Percentiles rank a stretch among this genome's conserved stretches.
Evolutionary conservation across 768 basidiomycete genomes (phyloP).

Genomic region (Dendrothele bispora): DNA sequence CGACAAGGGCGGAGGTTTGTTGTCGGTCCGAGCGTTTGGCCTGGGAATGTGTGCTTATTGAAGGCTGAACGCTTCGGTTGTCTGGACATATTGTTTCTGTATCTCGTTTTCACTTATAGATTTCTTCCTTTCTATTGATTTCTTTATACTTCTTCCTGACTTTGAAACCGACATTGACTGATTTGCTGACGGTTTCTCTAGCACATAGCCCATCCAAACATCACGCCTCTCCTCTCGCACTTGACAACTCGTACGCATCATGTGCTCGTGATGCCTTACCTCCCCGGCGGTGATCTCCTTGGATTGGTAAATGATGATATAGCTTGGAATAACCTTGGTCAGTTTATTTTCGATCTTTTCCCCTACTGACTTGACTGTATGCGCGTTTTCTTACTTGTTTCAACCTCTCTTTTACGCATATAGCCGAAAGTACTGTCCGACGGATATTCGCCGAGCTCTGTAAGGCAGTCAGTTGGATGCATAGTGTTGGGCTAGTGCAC

Average conservation of each 20-base stretch:
- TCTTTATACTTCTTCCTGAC: neutral
- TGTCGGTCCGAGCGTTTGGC: too few species aligned
- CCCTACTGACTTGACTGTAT: too few species aligned
- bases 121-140: neutral
- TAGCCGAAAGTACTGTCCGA: conserved; percentile 52
- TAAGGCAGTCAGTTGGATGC: conserved; percentile 85
- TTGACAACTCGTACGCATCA: conserved; percentile 75
- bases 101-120: conserved; percentile 8
- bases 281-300: conserved; percentile 81
- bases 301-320: conserved; percentile 64
- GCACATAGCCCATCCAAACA: conserved; percentile 81
- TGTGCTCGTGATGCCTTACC: conserved; percentile 74
- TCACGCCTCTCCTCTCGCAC: conserved; percentile 68
- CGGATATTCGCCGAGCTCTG: conserved; percentile 78
- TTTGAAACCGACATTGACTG: neutral
- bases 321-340: conserved; percentile 39
- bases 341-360: too few species aligned
- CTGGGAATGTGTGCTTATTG: neutral
- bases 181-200: conserved; percentile 23
- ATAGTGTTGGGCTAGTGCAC: conserved; percentile 81
- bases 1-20: too few species aligned
- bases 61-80: neutral
- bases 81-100: conserved; percentile 1
- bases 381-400: conserved; percentile 1
- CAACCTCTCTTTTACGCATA: conserved; percentile 8